Conservation (phyloP, 768 basidiomycete genomes). For the Cystofilobasidium bisporidii region DNA sequence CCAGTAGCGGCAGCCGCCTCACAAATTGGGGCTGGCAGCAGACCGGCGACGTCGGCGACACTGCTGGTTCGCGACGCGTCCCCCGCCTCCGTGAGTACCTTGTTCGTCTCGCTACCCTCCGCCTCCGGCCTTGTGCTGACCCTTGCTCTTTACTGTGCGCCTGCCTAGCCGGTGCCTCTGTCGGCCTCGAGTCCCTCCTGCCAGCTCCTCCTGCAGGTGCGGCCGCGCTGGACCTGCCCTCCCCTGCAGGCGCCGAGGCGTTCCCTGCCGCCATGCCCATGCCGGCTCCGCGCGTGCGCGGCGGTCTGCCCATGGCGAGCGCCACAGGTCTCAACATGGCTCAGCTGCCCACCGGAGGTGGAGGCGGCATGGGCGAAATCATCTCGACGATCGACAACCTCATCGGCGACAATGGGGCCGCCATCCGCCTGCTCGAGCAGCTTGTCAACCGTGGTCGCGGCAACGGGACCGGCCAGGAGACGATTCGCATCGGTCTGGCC, state of each 20-base stretch:
- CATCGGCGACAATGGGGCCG: constrained; percentile 61
- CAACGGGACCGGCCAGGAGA: constrained; percentile 47
- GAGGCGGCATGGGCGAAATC: constrained; percentile 46
- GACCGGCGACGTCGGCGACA: neutral
- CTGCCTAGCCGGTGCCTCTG: neutral
- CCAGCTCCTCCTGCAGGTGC: neutral
- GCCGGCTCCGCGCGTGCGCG: neutral
- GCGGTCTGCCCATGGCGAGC: constrained; percentile 30
- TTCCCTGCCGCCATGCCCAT: neutral
- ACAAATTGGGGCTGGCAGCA: constrained; percentile 32
- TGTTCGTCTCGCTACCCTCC: neutral
- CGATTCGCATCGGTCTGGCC: constrained; percentile 58
- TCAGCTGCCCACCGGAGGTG: constrained; percentile 43
- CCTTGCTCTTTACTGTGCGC: neutral
- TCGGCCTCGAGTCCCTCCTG: neutral
- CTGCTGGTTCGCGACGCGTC: neutral
- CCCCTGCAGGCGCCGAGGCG: neutral
- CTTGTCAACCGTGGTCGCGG: constrained; percentile 57
- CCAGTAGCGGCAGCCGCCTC: constrained; percentile 18
- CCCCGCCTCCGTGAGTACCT: neutral
- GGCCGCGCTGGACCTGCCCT: neutral
- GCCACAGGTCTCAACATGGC: constrained; percentile 38
- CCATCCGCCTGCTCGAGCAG: constrained; percentile 73
- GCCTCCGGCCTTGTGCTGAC: neutral
- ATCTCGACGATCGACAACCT: constrained; percentile 70